Evolutionary conservation across 2,329 filamentous ascomycete genomes (phyloP).

Genomic region (Trichoderma endophyticum): DNA sequence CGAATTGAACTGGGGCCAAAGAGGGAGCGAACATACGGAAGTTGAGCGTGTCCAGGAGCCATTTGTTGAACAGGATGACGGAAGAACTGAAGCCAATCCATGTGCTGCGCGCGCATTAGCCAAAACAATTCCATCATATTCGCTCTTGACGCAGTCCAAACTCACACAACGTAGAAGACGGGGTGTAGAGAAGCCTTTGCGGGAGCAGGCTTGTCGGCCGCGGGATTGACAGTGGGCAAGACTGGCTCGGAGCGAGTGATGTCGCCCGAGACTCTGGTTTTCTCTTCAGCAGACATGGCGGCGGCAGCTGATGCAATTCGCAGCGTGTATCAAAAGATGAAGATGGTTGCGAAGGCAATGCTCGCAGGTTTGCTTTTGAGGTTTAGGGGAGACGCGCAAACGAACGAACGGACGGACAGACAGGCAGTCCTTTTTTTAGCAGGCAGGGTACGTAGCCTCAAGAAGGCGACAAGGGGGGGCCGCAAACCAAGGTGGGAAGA

Average conservation of each 20-base stretch:
- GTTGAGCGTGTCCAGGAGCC: conserved; percentile 80
- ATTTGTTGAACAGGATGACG: conserved; percentile 99
- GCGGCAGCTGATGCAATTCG: neutral
- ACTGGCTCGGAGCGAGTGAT: conserved; percentile 61
- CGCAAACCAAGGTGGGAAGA: neutral
- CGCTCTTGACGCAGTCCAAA: conserved; percentile 21
- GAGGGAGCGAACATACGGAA: conserved; percentile 54
- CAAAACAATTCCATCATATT: neutral
- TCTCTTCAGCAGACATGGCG: conserved; percentile 61
- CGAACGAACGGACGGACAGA: conserved; percentile 39
- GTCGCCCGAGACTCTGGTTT: conserved; percentile 80
- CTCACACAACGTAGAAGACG: conserved; percentile 76
- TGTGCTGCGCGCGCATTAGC: conserved; percentile 49
- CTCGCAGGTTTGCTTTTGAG: conserved; percentile 19
- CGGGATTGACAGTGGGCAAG: conserved; percentile 78
- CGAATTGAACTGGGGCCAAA: neutral
- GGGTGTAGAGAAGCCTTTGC: conserved; percentile 68
- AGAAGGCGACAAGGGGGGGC: conserved; percentile 7
- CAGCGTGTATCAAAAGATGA: conserved; percentile 22
- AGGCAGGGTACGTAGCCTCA: conserved; percentile 18
- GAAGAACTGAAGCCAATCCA: conserved; percentile 93
- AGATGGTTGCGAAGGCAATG: conserved; percentile 33
- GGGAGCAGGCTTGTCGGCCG: conserved; percentile 66
- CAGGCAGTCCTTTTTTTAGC: conserved; percentile 13
- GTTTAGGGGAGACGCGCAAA: conserved; percentile 32